Evolutionary conservation across 148 eudicot genomes (phyloP).

Genomic region (Cornus suecica): DNA sequence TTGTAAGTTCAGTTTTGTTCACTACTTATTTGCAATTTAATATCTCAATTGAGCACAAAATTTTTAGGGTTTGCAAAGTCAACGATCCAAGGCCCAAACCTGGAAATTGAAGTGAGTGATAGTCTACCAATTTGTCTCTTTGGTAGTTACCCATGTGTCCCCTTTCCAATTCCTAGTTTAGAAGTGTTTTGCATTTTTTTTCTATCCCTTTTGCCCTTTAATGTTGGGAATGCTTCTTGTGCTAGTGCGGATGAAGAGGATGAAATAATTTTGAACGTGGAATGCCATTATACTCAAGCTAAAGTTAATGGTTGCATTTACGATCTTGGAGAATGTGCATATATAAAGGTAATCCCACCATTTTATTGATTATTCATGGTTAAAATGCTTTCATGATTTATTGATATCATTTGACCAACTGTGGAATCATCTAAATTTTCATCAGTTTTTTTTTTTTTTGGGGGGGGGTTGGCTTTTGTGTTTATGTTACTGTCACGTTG

Average conservation of each 20-base stretch:
- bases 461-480: too few relatives aligned
- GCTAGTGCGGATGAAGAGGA: conserved; percentile 79
- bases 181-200: conserved; percentile 6
- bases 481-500: too few relatives aligned
- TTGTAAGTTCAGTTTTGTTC: conserved; percentile 14
- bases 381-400: not conserved
- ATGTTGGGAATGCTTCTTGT: conserved; percentile 8
- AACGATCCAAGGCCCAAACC: conserved; percentile 50
- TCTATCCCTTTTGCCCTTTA: conserved; percentile 16
- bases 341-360: conserved; percentile 55
- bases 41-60: conserved; percentile 22
- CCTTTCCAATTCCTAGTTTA: not conserved
- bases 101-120: conserved; percentile 82
- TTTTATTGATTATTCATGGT: not conserved
- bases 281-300: conserved; percentile 75
- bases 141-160: conserved; percentile 19
- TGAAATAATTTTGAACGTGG: conserved; percentile 62
- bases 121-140: conserved; percentile 33
- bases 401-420: not conserved
- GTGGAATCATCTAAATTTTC: not conserved
- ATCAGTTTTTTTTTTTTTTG: too few relatives aligned
- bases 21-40: conserved; percentile 2
- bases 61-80: conserved; percentile 65
- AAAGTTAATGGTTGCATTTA: conserved; percentile 42
- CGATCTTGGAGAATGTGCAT: conserved; percentile 77